phyloP scores from a whole-genome alignment of 2,329 filamentous ascomycete genomes.

The Xylaria polymorpha region DNA sequence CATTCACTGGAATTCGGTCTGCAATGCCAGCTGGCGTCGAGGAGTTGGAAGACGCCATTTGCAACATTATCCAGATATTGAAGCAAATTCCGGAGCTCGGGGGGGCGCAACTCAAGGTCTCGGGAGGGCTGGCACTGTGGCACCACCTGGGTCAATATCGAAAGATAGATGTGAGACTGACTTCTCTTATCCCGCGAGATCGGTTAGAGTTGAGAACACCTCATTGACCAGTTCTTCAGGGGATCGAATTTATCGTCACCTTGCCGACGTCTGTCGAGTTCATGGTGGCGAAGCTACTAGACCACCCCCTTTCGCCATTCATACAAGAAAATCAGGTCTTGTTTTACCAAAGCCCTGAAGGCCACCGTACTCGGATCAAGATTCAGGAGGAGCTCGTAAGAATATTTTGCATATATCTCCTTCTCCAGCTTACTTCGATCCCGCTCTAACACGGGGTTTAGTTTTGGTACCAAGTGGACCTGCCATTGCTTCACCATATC shows the following conservation, averaged over 20 bases:
- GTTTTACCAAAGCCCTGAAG: conserved; percentile 40
- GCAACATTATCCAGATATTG: conserved; percentile 46
- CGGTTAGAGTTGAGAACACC: background rate
- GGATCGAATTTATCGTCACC: conserved; percentile 46
- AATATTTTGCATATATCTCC: conserved; percentile 17
- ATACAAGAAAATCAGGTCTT: conserved; percentile 37
- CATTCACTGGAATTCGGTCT: background rate
- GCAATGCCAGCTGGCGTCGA: conserved; percentile 32
- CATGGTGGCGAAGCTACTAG: conserved; percentile 42
- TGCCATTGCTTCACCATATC: conserved; percentile 41
- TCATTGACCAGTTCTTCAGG: conserved; percentile 33
- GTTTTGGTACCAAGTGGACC: conserved; percentile 31
- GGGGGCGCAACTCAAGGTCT: conserved; percentile 42
- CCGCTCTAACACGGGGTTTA: background rate
- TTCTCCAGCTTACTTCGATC: background rate
- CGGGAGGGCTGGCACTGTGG: conserved; percentile 46
- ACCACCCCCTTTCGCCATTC: conserved; percentile 44
- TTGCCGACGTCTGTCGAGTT: conserved; percentile 40
- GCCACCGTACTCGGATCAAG: conserved; percentile 42
- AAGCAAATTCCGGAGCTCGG: conserved; percentile 46
- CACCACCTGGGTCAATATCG: conserved; percentile 44
- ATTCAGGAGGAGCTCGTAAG: conserved; percentile 45
- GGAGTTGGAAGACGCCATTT: conserved; percentile 45
- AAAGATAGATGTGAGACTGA: conserved; percentile 41
- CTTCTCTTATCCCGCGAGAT: background rate